Base-by-base conservation (phyloP, 805 yeast species). In the Martiniozyma abietophila region DNA sequence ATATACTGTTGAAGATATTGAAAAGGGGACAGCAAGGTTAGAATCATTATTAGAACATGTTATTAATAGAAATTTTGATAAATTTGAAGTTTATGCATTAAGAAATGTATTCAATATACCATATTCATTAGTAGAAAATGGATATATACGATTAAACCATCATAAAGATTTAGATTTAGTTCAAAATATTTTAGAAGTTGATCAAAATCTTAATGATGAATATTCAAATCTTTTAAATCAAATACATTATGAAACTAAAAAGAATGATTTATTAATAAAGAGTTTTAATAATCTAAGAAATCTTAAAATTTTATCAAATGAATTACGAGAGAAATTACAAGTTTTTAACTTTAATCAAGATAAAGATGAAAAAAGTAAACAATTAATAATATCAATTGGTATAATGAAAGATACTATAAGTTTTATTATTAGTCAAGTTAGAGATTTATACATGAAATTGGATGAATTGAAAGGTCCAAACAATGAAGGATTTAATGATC, bases 61-160 rank as follows among this genome's bases (percentile, higher is more conserved):
- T 1, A 80, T 86, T 8, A 95, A 86, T 56, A 67, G 67, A 45
- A 82, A 82, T 51, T 86, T 84, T 53, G 96, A 88, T 54, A 79
- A 79, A 52, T 76, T 83, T 47, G 96, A 88, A 57, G 59, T 85
- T 22, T 88, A 88, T 55, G 71, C 82, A 2, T 58, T 84, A 32
- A 61, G 95, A 49, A 88, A 88, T 51, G 72, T 88, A 9, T 63
- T 88, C 35, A 69, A 69, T 9, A 61, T 88, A 12, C 95, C 95
- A 0, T 57, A 56, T 5, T 80, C 76, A 10, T 60, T 83, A 22
- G 64, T 80, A 1, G 67, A 67, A 3, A 70, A 61, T 9, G 94
- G 95, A 5, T 75, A 73, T 64, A 59, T 88, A 36, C 56, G 79
- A 31, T 59, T 86, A 31, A 67, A 66, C 32, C 92, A 84, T 49